Evolutionary conservation across 2,329 filamentous ascomycete genomes (phyloP), one percentile per base, ranked within the genome.

Genomic region (Thermothelomyces thermophilus): DNA sequence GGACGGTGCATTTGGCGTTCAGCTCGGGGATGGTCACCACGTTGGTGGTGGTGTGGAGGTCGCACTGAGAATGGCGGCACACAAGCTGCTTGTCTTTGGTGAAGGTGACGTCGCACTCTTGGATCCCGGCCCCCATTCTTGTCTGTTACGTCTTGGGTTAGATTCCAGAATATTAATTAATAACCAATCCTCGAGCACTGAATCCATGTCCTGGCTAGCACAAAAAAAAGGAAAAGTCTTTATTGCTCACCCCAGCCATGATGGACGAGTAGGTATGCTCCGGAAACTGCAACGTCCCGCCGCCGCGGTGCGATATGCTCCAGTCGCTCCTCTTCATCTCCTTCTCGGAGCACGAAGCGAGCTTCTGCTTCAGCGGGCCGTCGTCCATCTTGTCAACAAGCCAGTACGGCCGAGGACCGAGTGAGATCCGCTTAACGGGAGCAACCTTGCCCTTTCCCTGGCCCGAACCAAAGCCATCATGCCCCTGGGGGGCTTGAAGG

Each of bases 31-130:
- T 71, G 41, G 72, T 64, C 55, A 86, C 73, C 61, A 86, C 83
- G 68, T 86, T 78, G 62, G 82, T 85, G 8, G 82, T 86, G 19
- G 77, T 82, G 68, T 85, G 82, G 35, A 86, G 67, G 59, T 86
- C 82, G 66, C 82, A 86, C 57, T 83, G 77, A 41, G 75, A 76
- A 67, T 86, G 82, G 41, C 82, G 76, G 68, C 82, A 86, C 39
- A 86, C 82, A n/a, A 86, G 76, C 61, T 80, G 67, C 26, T 73
- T 73, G 64, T 86, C 82, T 56, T 71, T 74, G 51, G 82, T 85
- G 67, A 86, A 85, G 31, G 77, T 73, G 14, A 84, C 81, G 62
- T 86, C 82, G 64, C 82, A 86, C 66, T 86, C 82, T 45, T 83
- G 73, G 37, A 84, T 72, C 36, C 82, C 82, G 5, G 81, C 77